phyloP scores from a whole-genome alignment of 768 basidiomycete genomes.

The Leccinum rimulosum region DNA sequence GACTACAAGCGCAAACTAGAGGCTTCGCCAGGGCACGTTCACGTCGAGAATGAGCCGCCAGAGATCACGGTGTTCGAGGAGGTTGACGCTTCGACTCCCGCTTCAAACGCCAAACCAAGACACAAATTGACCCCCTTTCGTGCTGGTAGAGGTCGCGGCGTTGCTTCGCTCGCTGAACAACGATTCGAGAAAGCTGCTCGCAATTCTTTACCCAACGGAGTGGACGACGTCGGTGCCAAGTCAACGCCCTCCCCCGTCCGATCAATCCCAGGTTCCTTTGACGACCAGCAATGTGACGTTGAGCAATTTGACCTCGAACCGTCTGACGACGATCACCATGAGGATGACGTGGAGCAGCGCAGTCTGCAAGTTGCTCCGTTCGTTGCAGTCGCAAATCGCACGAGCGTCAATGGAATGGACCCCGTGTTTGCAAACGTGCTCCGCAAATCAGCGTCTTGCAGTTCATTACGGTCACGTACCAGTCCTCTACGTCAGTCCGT shows the following conservation, averaged over 20 bases:
- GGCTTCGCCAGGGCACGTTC: conserved; percentile 36
- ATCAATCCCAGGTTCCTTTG: conserved; percentile 35
- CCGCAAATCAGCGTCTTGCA: conserved; percentile 47
- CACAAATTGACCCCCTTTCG: conserved; percentile 55
- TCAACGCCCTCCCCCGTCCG: conserved; percentile 32
- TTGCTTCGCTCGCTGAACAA: conserved; percentile 48
- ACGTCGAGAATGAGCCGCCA: conserved; percentile 36
- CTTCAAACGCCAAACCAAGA: conserved; percentile 35
- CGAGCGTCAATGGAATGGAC: conserved; percentile 84
- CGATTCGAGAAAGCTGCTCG: conserved; percentile 58
- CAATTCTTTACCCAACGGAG: conserved; percentile 46
- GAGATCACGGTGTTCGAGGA: conserved; percentile 48
- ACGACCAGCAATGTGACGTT: conserved; percentile 11
- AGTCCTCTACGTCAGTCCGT: conserved; percentile 65
- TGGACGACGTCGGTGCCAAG: conserved; percentile 19
- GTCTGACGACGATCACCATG: conserved; percentile 22
- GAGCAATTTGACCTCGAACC: conserved; percentile 24
- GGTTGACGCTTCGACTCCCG: conserved; percentile 37
- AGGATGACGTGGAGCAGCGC: conserved; percentile 29
- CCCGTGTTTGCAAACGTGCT: conserved; percentile 81
- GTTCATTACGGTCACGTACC: conserved; percentile 41
- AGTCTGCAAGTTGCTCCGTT: conserved; percentile 35
- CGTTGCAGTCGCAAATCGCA: conserved; percentile 52
- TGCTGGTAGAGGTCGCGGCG: conserved; percentile 44
- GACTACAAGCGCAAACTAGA: conserved; percentile 59